Evolutionary conservation across 306 rosid species (phyloP), one percentile per base, ranked within the genome.

Genomic region (Cucumis cinereus): DNA sequence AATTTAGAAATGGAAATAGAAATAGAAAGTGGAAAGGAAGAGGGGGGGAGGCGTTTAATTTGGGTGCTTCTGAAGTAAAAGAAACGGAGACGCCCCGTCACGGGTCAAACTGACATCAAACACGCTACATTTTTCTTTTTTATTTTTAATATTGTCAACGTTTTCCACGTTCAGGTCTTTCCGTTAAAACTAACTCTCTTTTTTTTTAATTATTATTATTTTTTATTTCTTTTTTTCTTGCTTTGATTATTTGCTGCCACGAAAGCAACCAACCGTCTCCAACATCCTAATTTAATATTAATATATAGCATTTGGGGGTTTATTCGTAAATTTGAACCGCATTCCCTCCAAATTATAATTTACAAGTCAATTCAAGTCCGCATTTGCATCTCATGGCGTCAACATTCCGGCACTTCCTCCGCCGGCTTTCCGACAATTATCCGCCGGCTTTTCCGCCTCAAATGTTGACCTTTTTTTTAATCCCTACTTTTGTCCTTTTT

Each of bases 401-500:
- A 23, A 38, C 33, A 10, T 15, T 12, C 28, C 49, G 71, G 14
- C 47, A 19, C 43, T 23, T 5, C 43, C 43, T 13, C 24, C 69
- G 69, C 43, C 68, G 8, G 19, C 66, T 58, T 58, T 24, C 66
- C 66, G 10, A 59, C 66, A 59, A 59, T 5, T 1, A 0, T 61
- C 71, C 23, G 71, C 72, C 72, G 33, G 54, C 73, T 67, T 67
- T 67, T 67, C 73, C 73, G 73, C 73, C 28, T 40, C 73, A 40
- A 41, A 38, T 67, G 2, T 67, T 45, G 73, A 67, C 73, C 22
- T 40, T 1, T 23, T 23, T 1, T 0, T 30, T 49, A 5, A 0
- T 5, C 61, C 40, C 40, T 4, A 1, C 53, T 66, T 40, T 66
- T 20, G 50, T 62, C 69, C 11, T 62, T 62, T 30, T 40, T 26